phyloP scores from a whole-genome alignment of 2,329 filamentous ascomycete genomes.

The Fusarium scirpi region DNA sequence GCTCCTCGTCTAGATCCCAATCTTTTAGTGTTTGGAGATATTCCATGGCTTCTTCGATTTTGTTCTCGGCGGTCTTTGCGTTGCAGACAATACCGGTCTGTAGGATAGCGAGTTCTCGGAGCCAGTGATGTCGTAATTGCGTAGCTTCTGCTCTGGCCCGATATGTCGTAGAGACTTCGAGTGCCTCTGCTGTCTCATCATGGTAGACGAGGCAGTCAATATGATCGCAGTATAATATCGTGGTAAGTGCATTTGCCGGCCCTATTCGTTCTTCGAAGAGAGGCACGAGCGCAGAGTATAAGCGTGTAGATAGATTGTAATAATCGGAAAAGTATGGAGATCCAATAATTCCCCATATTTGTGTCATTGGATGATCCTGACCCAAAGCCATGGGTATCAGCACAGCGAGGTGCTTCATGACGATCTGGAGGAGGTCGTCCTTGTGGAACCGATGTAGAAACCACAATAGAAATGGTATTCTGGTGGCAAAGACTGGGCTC shows the following conservation, averaged over 20 bases:
- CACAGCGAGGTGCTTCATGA: conserved; percentile 49
- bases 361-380: conserved; percentile 47
- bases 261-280: conserved; percentile 50
- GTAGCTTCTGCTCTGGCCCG: conserved; percentile 48
- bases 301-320: conserved; percentile 49
- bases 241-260: conserved; percentile 50
- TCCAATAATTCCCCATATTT: conserved; percentile 50
- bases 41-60: conserved; percentile 48
- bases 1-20: conserved; percentile 49
- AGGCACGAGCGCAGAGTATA: conserved; percentile 50
- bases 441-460: conserved; percentile 52
- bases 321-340: conserved; percentile 50
- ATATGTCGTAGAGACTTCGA: conserved; percentile 48
- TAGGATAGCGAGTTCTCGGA: conserved; percentile 49
- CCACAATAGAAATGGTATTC: conserved; percentile 53
- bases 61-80: conserved; percentile 48
- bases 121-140: conserved; percentile 48
- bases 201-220: conserved; percentile 51
- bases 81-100: conserved; percentile 50
- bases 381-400: conserved; percentile 50
- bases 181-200: conserved; percentile 44
- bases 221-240: conserved; percentile 52
- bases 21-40: conserved; percentile 47
- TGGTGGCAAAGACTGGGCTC: conserved; percentile 51
- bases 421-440: conserved; percentile 49